Evolutionary conservation across 768 basidiomycete species (phyloP).

Genomic region (Trametes punicea): DNA sequence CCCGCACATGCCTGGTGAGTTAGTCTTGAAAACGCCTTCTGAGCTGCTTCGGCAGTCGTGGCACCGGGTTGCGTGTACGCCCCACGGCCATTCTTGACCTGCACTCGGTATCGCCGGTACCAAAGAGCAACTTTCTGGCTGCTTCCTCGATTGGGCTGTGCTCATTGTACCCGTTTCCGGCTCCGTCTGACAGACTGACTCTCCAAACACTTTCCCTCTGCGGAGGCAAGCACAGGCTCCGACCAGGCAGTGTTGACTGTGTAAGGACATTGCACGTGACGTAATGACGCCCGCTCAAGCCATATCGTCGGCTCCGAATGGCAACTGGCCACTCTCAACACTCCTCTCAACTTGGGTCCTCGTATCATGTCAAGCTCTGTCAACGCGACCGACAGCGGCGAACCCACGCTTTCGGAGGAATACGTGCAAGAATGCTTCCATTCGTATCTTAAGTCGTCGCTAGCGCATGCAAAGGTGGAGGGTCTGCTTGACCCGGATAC

Average conservation of each 20-base stretch:
- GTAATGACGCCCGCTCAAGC: neutral
- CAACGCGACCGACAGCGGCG: constrained; percentile 20
- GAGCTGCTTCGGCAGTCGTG: too few relatives aligned
- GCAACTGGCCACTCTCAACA: neutral
- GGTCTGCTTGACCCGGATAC: constrained; percentile 67
- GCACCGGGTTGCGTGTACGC: too few relatives aligned
- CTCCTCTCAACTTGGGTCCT: neutral
- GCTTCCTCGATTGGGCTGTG: neutral
- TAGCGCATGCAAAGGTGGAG: constrained; percentile 74
- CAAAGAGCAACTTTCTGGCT: neutral
- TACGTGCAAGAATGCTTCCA: constrained; percentile 79
- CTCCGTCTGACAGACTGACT: neutral
- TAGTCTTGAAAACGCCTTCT: too few relatives aligned
- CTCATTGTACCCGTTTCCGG: neutral
- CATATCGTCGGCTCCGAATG: constrained; percentile 3
- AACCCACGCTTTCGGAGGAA: constrained; percentile 52
- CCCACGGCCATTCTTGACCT: too few relatives aligned
- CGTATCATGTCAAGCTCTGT: constrained; percentile 17
- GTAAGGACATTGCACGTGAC: neutral
- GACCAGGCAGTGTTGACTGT: neutral
- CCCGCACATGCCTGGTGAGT: too few relatives aligned
- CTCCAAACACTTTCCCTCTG: neutral
- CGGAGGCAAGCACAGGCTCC: neutral
- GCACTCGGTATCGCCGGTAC: too few relatives aligned
- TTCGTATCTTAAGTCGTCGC: constrained; percentile 73